Base-by-base conservation (phyloP, 805 yeast species). In the Candida chilensis region DNA sequence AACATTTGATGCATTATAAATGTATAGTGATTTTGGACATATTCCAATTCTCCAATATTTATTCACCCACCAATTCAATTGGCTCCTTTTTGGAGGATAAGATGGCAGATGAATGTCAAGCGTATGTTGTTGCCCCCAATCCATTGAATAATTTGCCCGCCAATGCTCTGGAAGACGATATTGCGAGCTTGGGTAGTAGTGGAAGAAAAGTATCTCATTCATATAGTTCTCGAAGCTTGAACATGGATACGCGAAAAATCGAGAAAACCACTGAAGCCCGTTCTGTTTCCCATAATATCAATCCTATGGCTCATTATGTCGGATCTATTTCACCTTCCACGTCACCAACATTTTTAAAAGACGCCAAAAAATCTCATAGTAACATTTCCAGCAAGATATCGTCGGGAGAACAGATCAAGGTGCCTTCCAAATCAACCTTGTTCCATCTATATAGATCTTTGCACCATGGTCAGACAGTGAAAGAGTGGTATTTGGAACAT, bases 1-100 rank as follows among this genome's bases (percentile, higher is more conserved):
- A 84, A 52, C 96, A 92, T 55, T 61, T 92, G 32, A 71, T 88
- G 60, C 94, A 90, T 52, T 92, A 90, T 56, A 78, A 79, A 40
- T 84, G 96, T 42, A 76, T 92, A 18, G 72, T 80, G 10, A 67
- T 88, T 7, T 64, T 84, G 10, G 97, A 90, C 48, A 74, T 92
- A 11, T 90, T 92, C 51, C 96, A 88, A 48, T 92, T 88, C 49
- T 61, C 78, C 28, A 90, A 86, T 53, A 74, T 78, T 16, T 92
- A 92, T 56, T 92, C 96, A 0, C 85, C 95, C 15, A 85, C 97
- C 0, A 78, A 92, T 20, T 69, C 72, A 27, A 71, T 92, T 16
- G 74, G 82, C 0, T 52, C 62, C 20, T 84, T 94, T 40, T 61
- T 85, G 28, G 69, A 70, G 25, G 82, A 77, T 39, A 61, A 67